A percentile compares a stretch with the other conserved stretches of the same genome.
Conservation (phyloP, 495 filamentous ascomycete species). For the Trichoderma erinaceum region DNA sequence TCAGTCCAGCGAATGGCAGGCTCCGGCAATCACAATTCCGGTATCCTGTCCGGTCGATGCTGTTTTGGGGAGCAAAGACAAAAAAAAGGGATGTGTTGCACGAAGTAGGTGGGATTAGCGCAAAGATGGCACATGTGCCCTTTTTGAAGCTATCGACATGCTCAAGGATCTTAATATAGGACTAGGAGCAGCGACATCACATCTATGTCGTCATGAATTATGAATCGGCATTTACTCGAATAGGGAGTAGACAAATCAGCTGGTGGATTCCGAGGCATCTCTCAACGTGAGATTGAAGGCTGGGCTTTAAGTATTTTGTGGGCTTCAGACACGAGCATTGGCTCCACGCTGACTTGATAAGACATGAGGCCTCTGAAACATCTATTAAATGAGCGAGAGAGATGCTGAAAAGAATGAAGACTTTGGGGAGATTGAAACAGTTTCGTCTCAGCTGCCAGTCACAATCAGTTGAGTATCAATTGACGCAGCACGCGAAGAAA, state of each 20-base stretch:
- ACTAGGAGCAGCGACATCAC: background rate
- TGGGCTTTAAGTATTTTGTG: background rate
- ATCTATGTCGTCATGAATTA: background rate
- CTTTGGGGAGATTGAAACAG: background rate
- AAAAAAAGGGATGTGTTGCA: background rate
- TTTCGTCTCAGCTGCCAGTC: background rate
- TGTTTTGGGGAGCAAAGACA: background rate
- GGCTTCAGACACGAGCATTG: background rate
- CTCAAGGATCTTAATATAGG: background rate
- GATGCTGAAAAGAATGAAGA: background rate
- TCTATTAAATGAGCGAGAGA: background rate
- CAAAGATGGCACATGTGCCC: background rate
- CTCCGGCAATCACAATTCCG: background rate
- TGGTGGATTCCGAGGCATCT: background rate
- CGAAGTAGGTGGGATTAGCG: background rate
- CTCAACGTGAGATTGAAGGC: background rate
- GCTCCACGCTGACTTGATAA: background rate
- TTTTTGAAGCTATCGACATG: background rate
- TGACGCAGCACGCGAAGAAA: too few species aligned
- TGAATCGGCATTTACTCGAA: background rate
- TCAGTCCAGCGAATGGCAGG: background rate
- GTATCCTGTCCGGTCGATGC: background rate
- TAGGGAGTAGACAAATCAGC: background rate
- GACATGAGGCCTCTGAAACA: background rate
- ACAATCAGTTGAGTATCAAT: background rate